Base-by-base conservation (phyloP, 805 yeast genomes). In the Saccharomycopsis schoenii region DNA sequence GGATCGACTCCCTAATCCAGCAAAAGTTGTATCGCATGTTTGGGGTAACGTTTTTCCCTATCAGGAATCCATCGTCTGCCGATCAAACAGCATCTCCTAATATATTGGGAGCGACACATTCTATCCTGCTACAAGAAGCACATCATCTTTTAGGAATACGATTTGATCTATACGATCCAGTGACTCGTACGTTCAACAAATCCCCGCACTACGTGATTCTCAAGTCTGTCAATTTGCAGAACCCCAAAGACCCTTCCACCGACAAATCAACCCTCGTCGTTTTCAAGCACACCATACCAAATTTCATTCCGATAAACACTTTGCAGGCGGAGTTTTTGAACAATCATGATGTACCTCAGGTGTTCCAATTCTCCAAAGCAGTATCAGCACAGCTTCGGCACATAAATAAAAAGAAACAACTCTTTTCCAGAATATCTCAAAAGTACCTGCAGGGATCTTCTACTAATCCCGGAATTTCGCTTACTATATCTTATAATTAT, bases 281-380 rank as follows among this genome's bases (percentile, higher is more conserved):
- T 17, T 61, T 61, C 57, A 58, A 61, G 37, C 61, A 61, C n/a
- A 61, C 63, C 34, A 25, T 61, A 11, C 60, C 63, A 5, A 52
- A 34, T 24, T 61, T 58, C 56, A 58, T 61, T 14, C 40, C 55
- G 19, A n/a, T 61, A 12, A 36, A 37, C 5, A 42, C 55, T 15
- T 37, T 61, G 39, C 61, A 58, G 19, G 5, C 19, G 15, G 24
- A 39, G 17, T 58, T 42, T 17, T 43, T 58, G 54, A 54, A 47
- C 17, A 3, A 14, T 19, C n/a, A 55, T 11, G 52, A 47, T 47
- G 52, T 47, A 39, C 58, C 43, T 12, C 52, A 47, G 21, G 52
- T 57, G 10, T 17, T 57, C 15, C 40, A 34, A 39, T 61, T 61
- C 55, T 61, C 42, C 36, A 58, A 42, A 51, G 42, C 42, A n/a